Conservation (phyloP, 1,139 yeast species). For the Hansenula lynferdii region DNA sequence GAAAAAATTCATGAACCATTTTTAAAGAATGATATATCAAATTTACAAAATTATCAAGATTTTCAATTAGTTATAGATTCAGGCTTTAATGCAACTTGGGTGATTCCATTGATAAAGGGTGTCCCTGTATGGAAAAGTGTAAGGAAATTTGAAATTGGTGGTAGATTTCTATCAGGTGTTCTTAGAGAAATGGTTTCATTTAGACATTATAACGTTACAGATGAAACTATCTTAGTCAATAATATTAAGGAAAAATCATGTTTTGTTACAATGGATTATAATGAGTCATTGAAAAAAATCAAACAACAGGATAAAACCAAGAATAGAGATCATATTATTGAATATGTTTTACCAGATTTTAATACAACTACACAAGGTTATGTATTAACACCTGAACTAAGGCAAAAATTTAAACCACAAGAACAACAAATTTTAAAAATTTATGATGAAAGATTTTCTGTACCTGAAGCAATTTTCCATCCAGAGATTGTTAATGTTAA, state of each 20-base stretch:
- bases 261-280: conserved; percentile 67
- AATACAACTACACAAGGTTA: conserved; percentile 73
- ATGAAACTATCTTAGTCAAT: conserved; percentile 81
- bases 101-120: conserved; percentile 80
- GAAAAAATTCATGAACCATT: conserved; percentile 19
- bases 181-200: conserved; percentile 82
- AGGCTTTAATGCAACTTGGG: conserved; percentile 86
- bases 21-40: conserved; percentile 14
- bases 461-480: conserved; percentile 83
- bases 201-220: conserved; percentile 90
- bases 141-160: conserved; percentile 68
- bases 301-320: conserved; percentile 19
- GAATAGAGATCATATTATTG: conserved; percentile 36
- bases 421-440: conserved; percentile 66
- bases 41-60: conserved; percentile 36
- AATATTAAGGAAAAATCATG: conserved; percentile 81
- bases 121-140: conserved; percentile 76
- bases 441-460: conserved; percentile 78
- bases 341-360: conserved; percentile 83
- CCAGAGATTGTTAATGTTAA: conserved; percentile 81
- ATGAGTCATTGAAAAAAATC: conserved; percentile 43
- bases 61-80: conserved; percentile 80
- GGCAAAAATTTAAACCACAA: conserved; percentile 26
- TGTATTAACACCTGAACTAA: conserved; percentile 37
- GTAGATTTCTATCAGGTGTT: conserved; percentile 76